Base-by-base conservation (phyloP, 116 monocot genomes). In the Dioscorea cayenensis region DNA sequence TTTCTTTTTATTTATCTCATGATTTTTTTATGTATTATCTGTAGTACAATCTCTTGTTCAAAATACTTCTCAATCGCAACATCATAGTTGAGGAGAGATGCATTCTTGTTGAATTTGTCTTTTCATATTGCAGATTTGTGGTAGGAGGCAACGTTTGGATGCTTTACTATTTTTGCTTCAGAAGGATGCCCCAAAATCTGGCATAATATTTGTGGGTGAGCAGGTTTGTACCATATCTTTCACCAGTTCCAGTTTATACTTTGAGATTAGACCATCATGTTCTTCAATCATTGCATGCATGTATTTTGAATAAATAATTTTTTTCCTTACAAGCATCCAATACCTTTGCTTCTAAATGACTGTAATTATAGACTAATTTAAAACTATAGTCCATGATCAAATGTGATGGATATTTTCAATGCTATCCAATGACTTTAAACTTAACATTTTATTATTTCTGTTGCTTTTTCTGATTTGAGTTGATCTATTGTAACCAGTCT, bases 151-250 rank as follows among this genome's bases (percentile, higher is more conserved):
- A 78, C 84, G 66, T 72, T 76, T 97, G 43, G 66, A 64, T 20
- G 62, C 67, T 36, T 75, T 97, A 72, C 72, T 89, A 17, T 66
- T 75, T 70, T 79, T 97, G 71, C 81, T 97, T 78, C 72, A 87
- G 66, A 88, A 51, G 27, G 90, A 97, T 80, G 67, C 81, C 43
- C 97, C 97, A 35, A 90, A 75, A 71, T 90, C 97, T 52, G 86
- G 75, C 64, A 97, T 97, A 76, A 83, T 93, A 75, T 97, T 97
- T 89, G 90, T 93, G 69, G 66, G 73, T 28, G 89, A 93, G 49
- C 97, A 93, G 93, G 97, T 93, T 79, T 63, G 59, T 12, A 0
- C 19, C 55, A 55, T n/a, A 55, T n/a, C n/a, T 55, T 55, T 43
- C 43, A 43, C 43, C 43, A 43, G 6, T 43, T 55, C 55, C 55